Conservation (phyloP, 2,329 filamentous ascomycete genomes). For the Seiridium unicorne region DNA sequence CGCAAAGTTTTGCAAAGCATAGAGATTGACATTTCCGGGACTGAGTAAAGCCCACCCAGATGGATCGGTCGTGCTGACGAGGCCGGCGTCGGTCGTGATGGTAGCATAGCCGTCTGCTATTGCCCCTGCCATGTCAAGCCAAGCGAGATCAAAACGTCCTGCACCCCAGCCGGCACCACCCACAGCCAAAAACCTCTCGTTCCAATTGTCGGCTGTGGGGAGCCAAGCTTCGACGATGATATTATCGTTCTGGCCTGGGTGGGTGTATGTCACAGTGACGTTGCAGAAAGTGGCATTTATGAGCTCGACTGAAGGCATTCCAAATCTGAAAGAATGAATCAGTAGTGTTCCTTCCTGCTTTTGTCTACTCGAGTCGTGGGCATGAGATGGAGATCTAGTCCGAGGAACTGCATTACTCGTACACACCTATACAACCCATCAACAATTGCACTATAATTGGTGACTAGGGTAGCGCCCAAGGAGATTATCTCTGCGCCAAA, state of each 20-base stretch:
- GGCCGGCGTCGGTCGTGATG: conserved; percentile 24
- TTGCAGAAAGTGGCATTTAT: background rate
- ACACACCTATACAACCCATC: background rate
- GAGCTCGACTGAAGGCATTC: background rate
- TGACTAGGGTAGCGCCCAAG: background rate
- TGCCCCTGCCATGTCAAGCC: conserved; percentile 16
- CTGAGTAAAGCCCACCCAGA: conserved; percentile 14
- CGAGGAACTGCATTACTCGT: background rate
- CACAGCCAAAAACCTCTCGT: conserved; percentile 24
- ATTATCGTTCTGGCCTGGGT: background rate
- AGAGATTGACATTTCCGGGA: conserved; percentile 23
- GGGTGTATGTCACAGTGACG: background rate
- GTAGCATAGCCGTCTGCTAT: conserved; percentile 25
- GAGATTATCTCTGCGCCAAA: background rate
- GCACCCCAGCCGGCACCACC: conserved; percentile 29
- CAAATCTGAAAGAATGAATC: background rate
- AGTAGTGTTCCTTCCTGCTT: background rate
- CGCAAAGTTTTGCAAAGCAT: conserved; percentile 23
- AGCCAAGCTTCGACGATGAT: background rate
- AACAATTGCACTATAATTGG: background rate
- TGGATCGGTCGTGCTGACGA: conserved; percentile 3
- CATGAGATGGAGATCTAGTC: background rate
- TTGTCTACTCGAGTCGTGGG: background rate
- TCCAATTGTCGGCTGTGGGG: conserved; percentile 20
- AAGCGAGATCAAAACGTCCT: conserved; percentile 16